Evolutionary conservation across 129 eudicot genomes (phyloP), one percentile per base, ranked within the genome.

Genomic region (Lactuca sativa): DNA sequence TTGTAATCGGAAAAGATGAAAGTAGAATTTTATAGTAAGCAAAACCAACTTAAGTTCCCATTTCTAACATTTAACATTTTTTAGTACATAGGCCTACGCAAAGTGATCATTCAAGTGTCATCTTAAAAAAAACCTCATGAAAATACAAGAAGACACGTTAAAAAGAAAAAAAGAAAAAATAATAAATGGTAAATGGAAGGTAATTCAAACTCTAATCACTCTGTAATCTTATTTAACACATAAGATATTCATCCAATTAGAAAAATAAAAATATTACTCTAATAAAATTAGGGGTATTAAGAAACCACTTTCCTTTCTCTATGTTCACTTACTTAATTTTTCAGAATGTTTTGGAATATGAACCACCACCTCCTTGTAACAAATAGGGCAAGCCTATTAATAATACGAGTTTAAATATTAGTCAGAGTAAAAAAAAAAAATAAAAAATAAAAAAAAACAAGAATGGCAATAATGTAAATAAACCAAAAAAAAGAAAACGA

Each of bases 341-440:
- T 64, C 56, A 78, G 85, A 85, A 43, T 71, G 74, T 77, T 86
- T 88, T 31, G 96, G 77, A 43, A 70, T 77, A 67, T 70, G 66
- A 49, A 77, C 61, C 59, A 73, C 69, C 78, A 88, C 96, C 54
- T 90, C 95, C 82, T 81, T 86, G 86, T 90, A 90, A 76, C 96
- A 90, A 66, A 90, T 84, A 44, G 96, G 96, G 83, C 96, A 90
- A 18, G 96, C 96, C 96, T 90, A 90, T 71, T 53, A 64, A 62
- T 41, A 64, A 34, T 4, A 32, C 15, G 17, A 59, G 69, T 43
- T 36, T 75, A 56, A 2, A 16, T 9, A 49, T 58, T 58, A 72
- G 34, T 79, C 30, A 25, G 2, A 25, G 30, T 60, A 72, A 48
- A 57, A 10, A 33, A 57, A 10, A 33, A 21, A 21, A 57, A 10